Evolutionary conservation across 768 basidiomycete genomes (phyloP), one percentile per base, ranked within the genome.

Genomic region (Boletus vermiculosoides): DNA sequence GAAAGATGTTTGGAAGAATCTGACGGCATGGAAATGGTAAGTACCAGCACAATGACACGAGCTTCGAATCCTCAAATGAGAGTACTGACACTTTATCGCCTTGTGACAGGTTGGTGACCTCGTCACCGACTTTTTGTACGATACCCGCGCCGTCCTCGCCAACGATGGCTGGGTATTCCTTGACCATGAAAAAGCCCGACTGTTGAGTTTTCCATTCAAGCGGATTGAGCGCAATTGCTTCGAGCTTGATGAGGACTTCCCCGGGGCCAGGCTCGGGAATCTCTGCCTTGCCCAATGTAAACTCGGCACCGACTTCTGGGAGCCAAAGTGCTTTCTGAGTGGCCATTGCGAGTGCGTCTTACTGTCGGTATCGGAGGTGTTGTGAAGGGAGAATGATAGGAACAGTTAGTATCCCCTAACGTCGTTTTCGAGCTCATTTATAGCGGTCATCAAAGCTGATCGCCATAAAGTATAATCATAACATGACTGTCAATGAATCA

Each of bases 141-240:
- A 66, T 63, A 22, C 79, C 78, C 11, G 78, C 74, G 9, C 64
- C 67, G 25, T 80, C 78, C 25, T 57, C 58, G 12, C 75, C 79
- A 5, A 73, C 28, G 47, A 77, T 62, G 20, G 62, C 63, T 0
- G 78, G 79, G 56, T 61, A 80, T 7, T 68, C 58, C 28, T 74
- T 65, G 39, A 79, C 36, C 46, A 62, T 31, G 52, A 44, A 44
- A 36, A 62, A 58, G 15, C 50, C 56, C 0, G 34, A 52, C 36
- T 36, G 45, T 30, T 52, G 58, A 16, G 47, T 36, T 23, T 59
- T 66, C 66, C 63, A 66, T 45, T 83, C 80, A 1, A 76, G 68
- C 4, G 81, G 80, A 57, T 81, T 80, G 42, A 82, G 63, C 1
- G 74, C 72, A 0, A 73, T 69, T 0, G 80, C 71, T 37, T 72